phyloP scores from a whole-genome alignment of 352 stramenopile genomes.

The Thalassiosira delicatula region DNA sequence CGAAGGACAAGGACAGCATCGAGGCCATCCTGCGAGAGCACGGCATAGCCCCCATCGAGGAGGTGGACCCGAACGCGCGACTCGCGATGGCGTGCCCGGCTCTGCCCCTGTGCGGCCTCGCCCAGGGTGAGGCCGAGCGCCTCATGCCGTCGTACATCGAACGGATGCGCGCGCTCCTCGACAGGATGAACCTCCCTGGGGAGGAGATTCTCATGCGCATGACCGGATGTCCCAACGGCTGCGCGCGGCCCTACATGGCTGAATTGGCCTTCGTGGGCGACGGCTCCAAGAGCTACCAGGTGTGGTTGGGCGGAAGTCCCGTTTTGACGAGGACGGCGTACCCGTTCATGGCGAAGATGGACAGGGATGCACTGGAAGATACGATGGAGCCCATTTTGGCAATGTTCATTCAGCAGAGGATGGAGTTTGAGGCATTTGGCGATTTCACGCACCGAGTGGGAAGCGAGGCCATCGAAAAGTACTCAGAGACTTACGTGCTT shows the following conservation, averaged over 20 bases:
- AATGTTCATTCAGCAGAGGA: constrained; percentile 81
- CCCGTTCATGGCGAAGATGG: constrained; percentile 85
- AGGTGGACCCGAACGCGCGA: constrained; percentile 85
- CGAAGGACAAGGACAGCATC: constrained; percentile 89
- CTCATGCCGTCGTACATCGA: constrained; percentile 92
- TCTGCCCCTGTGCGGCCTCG: constrained; percentile 94
- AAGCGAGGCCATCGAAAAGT: constrained; percentile 76
- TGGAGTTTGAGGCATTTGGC: constrained; percentile 84
- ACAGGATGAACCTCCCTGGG: constrained; percentile 89
- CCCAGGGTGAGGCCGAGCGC: constrained; percentile 95
- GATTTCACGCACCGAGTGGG: constrained; percentile 84
- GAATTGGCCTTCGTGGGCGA: constrained; percentile 97
- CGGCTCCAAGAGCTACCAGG: constrained; percentile 94
- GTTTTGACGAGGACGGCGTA: constrained; percentile 86
- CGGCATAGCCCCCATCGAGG: constrained; percentile 88
- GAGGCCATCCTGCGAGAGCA: constrained; percentile 91
- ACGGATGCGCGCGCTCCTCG: constrained; percentile 91
- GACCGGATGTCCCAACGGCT: constrained; percentile 98
- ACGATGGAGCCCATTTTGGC: constrained; percentile 85
- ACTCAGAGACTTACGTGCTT: constrained; percentile 57
- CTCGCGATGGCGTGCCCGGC: constrained; percentile 93
- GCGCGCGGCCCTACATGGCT: constrained; percentile 95
- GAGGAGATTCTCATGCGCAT: constrained; percentile 97
- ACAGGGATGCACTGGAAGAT: constrained; percentile 80
- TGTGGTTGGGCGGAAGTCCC: constrained; percentile 93